Evolutionary conservation across 345 rosid genomes (phyloP).

Genomic region (Rhizophora mangle): DNA sequence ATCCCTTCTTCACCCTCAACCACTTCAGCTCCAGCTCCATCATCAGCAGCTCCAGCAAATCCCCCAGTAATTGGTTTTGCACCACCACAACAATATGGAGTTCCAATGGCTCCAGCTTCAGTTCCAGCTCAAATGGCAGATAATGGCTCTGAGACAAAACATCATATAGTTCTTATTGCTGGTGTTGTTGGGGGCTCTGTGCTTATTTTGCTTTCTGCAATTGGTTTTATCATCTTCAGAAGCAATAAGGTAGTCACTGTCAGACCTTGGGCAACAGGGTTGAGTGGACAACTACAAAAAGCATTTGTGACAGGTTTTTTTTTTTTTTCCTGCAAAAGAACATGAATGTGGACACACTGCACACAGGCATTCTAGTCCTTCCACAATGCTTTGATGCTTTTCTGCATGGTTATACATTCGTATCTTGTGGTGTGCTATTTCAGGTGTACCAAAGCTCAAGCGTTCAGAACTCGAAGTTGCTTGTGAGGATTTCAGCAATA

Average conservation of each 20-base stretch:
- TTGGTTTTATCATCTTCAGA: constrained; percentile 42
- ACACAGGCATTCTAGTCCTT: neutral
- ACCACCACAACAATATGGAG: constrained; percentile 17
- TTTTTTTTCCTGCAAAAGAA: neutral
- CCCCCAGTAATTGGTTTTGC: constrained; percentile 11
- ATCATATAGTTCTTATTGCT: constrained; percentile 27
- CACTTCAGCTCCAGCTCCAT: constrained; percentile 21
- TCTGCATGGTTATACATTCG: constrained; percentile 1
- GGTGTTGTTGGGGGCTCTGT: constrained; percentile 47
- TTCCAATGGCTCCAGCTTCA: constrained; percentile 32
- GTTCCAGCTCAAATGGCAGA: constrained; percentile 22
- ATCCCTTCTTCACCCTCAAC: constrained; percentile 39
- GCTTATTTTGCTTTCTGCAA: constrained; percentile 34
- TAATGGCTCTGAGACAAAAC: constrained; percentile 23
- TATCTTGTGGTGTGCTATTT: constrained; percentile 10
- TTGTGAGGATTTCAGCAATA: constrained; percentile 94
- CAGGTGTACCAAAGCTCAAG: constrained; percentile 82
- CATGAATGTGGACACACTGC: neutral
- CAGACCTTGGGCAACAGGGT: constrained; percentile 84
- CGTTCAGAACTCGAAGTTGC: constrained; percentile 85
- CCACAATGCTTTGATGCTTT: neutral
- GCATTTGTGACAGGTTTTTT: constrained; percentile 73
- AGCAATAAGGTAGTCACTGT: constrained; percentile 65
- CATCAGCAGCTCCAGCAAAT: constrained; percentile 16
- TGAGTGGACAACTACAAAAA: constrained; percentile 86